A percentile compares a stretch with the other conserved stretches of the same genome.
These are phyloP conservation scores for Rhodamnia argentea DNA, from an alignment of 345 rosid genomes.

Conservation along the genomic window DNA sequence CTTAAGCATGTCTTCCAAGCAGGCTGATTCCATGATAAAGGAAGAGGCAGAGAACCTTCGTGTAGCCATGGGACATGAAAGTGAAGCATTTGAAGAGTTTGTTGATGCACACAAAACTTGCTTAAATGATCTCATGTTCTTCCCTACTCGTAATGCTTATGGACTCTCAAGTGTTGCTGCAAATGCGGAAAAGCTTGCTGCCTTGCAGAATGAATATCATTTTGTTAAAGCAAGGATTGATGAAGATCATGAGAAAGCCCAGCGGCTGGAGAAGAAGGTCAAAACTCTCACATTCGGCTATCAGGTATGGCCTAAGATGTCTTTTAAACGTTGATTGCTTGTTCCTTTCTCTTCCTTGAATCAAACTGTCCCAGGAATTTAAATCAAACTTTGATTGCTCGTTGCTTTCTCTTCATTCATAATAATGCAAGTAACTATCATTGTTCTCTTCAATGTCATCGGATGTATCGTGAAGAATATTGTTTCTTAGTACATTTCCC, in stretches of 20 bases:
- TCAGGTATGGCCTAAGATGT: conserved; percentile 44
- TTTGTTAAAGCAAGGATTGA: conserved; percentile 60
- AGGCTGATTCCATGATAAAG: conserved; percentile 65
- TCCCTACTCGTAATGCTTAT: conserved; percentile 81
- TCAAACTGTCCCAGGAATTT: neutral
- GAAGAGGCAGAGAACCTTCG: conserved; percentile 69
- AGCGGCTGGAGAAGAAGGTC: conserved; percentile 65
- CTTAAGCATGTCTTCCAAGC: conserved; percentile 1
- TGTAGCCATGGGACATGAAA: conserved; percentile 86
- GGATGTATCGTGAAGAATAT: neutral
- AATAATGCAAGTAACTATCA: neutral
- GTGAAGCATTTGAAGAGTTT: conserved; percentile 72
- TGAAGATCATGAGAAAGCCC: conserved; percentile 80
- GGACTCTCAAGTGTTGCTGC: conserved; percentile 96
- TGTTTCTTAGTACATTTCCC: neutral
- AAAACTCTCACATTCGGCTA: conserved; percentile 87
- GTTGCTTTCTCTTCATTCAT: neutral
- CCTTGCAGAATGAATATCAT: conserved; percentile 75
- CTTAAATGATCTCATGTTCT: conserved; percentile 89
- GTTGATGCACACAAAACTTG: conserved; percentile 86
- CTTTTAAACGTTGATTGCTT: neutral
- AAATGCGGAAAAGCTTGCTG: conserved; percentile 76
- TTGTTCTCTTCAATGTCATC: neutral
- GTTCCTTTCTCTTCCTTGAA: neutral
- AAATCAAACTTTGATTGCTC: neutral